Evolutionary conservation across 805 yeast species (phyloP).

Genomic region (Yarrowia sp.): DNA sequence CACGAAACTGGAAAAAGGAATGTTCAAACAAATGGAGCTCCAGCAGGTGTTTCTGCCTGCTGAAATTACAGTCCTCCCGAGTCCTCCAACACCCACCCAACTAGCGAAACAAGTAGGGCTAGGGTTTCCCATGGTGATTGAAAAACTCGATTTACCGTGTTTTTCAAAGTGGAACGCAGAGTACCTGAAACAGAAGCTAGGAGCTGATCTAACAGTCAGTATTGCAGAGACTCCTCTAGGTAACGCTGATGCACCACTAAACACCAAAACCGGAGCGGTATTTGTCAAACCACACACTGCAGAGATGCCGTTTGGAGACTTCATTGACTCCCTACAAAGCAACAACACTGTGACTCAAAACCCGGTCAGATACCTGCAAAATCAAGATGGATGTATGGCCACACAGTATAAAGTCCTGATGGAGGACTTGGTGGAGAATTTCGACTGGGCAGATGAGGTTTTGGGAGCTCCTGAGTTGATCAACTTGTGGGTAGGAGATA

Average conservation of each 20-base stretch:
- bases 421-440: conserved; percentile 30
- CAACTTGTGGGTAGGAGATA: conserved; percentile 43
- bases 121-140: conserved; percentile 30
- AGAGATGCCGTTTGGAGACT: conserved; percentile 33
- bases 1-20: conserved; percentile 14
- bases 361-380: conserved; percentile 40
- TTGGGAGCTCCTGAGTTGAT: conserved; percentile 40
- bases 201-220: conserved; percentile 28
- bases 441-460: conserved; percentile 32
- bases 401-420: conserved; percentile 33
- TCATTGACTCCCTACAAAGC: conserved; percentile 32
- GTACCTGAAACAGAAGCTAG: conserved; percentile 22
- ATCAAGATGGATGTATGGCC: conserved; percentile 41
- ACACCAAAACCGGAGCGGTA: conserved; percentile 24
- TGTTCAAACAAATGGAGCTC: conserved; percentile 31
- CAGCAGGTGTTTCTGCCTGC: conserved; percentile 31
- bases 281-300: conserved; percentile 40
- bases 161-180: conserved; percentile 16
- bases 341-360: background rate
- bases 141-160: background rate
- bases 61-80: conserved; percentile 14
- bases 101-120: conserved; percentile 27
- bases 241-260: conserved; percentile 42
- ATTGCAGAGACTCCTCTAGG: conserved; percentile 41
- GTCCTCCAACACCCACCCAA: conserved; percentile 4